Evolutionary conservation across 2,329 filamentous ascomycete species (phyloP), one percentile per base, ranked within the genome.

Genomic region (Tolypocladium amazonense): DNA sequence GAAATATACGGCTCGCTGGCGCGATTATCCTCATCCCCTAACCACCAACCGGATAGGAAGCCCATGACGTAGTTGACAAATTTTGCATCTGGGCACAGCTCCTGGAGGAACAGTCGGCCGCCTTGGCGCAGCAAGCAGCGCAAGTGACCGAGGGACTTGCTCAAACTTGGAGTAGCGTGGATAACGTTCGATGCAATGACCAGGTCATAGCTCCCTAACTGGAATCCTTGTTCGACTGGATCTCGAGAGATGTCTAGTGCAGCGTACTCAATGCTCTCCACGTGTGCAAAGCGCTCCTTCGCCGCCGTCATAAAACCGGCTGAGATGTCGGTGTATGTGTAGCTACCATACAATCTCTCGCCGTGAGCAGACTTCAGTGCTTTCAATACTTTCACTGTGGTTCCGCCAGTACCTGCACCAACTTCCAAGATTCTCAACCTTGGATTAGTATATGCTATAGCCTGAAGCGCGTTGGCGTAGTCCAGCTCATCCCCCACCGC

Each of bases 341-440:
- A 75, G 1, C 56, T 60, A 7, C 56, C 62, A 60, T 69, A 70
- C 39, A 65, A 57, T 5, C 62, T 57, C 12, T 59, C 61, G 11
- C 64, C 63, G 33, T 60, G 57, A 1, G 58, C 56, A 30, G 61
- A 55, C 11, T 50, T 57, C 3, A 69, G 62, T 12, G 60, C 59
- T 1, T 60, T 56, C 3, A 80, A 64, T 6, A 79, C 65, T 1
- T 58, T 59, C 2, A 68, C 64, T 0, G 73, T 73, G 9, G 72
- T 68, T 11, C 67, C 68, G 6, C 75, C 74, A 0, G 72, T 77
- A 1, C 75, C 75, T 1, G 72, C 74, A 2, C 75, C 76, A 20
- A 78, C 67, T 59, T 79, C 76, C 0, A 79, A 66, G 45, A 78
- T 68, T 4, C 69, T 66, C 12, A 77, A 64, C 14, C 65, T 63